Evolutionary conservation across 495 filamentous ascomycete species (phyloP), one percentile per base, ranked within the genome.

Genomic region (Penicillium chermesinum): DNA sequence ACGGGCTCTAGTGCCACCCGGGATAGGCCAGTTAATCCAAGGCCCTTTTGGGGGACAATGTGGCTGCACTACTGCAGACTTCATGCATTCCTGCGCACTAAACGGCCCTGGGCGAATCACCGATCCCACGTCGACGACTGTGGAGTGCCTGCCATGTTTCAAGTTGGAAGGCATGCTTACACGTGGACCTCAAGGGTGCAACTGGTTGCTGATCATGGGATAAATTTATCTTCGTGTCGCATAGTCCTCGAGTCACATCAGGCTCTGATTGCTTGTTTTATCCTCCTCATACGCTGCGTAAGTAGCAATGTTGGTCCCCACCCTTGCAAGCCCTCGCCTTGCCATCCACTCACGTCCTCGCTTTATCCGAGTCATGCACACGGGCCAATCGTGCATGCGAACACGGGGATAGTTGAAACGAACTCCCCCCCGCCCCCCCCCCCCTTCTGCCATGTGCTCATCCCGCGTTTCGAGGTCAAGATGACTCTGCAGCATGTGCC

Each of bases 111-210:
- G 30, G 30, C 15, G 34, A 38, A 14, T 19, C 38, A 40, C 20
- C 5, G n/a, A n/a, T n/a, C n/a, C n/a, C n/a, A n/a, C n/a, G n/a
- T n/a, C n/a, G n/a, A n/a, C n/a, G n/a, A n/a, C n/a, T n/a, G n/a
- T 40, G 38, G 38, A 40, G 38, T 19, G n/a, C n/a, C 16, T 3
- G 17, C 15, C 38, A 30, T 4, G 52, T 56, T 56, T 56, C 53
- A 56, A 20, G 27, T 17, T 48, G 12, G n/a, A n/a, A n/a, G n/a
- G n/a, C 10, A 30, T 46, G 42, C 48, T 55, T 48, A 52, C 53
- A 56, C 48, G 48, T 51, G 48, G 53, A 45, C 44, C 25, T 39
- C n/a, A n/a, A n/a, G n/a, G 46, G 33, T 41, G 40, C 30, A 35
- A 34, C 34, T 53, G 16, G 50, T 7, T 40, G 46, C 27, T 49